A percentile compares a stretch with the other conserved stretches of the same genome.
Evolutionary conservation across 805 yeast species (phyloP).

Genomic region (Ogataea ganodermae): DNA sequence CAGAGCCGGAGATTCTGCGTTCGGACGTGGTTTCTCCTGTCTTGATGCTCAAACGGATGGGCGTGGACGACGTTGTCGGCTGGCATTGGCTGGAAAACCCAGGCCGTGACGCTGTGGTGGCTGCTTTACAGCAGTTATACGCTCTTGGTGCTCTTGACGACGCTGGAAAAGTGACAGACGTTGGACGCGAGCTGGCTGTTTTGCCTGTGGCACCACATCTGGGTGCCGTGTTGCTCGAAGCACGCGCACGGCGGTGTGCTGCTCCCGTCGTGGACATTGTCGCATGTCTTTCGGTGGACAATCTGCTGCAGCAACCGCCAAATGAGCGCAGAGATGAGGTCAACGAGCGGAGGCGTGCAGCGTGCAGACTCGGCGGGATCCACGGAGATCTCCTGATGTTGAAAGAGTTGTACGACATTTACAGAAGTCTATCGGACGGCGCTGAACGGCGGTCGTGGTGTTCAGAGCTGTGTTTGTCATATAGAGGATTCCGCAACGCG

Average conservation of each 20-base stretch:
- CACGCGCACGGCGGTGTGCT: slow-evolving; percentile 54
- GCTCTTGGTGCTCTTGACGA: slow-evolving; percentile 79
- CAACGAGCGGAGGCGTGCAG: slow-evolving; percentile 68
- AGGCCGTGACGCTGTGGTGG: slow-evolving; percentile 68
- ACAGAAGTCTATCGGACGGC: slow-evolving; percentile 42
- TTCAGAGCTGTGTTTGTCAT: slow-evolving; percentile 69
- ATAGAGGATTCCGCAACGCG: slow-evolving; percentile 80
- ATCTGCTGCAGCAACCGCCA: slow-evolving; percentile 75
- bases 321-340: slow-evolving; percentile 83
- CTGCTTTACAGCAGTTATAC: slow-evolving; percentile 78
- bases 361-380: slow-evolving; percentile 68
- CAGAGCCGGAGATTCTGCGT: slow-evolving; percentile 91
- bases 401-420: slow-evolving; percentile 72
- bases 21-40: slow-evolving; percentile 85
- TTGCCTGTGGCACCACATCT: slow-evolving; percentile 92
- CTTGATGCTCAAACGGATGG: slow-evolving; percentile 77
- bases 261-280: slow-evolving; percentile 81
- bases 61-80: slow-evolving; percentile 76
- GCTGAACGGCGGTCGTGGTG: slow-evolving; percentile 81
- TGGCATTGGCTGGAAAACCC: slow-evolving; percentile 97
- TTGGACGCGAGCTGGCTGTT: slow-evolving; percentile 86
- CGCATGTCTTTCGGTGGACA: slow-evolving; percentile 91
- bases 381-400: slow-evolving; percentile 84
- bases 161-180: slow-evolving; percentile 68
- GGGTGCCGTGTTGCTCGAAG: slow-evolving; percentile 79